Base-by-base conservation (phyloP, 345 rosid genomes). In the Tarenaya hassleriana region DNA sequence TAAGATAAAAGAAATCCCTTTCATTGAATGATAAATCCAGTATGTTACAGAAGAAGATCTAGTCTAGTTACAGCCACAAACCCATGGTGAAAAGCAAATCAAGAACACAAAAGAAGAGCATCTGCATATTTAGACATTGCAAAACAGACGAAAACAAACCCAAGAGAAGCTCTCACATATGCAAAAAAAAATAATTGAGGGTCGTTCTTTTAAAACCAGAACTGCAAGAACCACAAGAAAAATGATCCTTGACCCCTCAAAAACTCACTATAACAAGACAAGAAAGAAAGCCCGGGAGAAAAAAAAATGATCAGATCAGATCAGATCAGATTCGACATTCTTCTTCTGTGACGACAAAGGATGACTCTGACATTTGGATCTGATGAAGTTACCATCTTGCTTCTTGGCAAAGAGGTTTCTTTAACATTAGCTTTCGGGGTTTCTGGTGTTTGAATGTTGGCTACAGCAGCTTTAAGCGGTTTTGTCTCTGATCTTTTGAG, bases 241-340 rank as follows among this genome's bases (percentile, higher is more conserved):
- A 56, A 35, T 50, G 34, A 13, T 43, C 58, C 52, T 43, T 50
- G 14, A 32, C 16, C 16, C 38, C 3, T 20, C 5, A 16, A 46
- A 10, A 37, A 12, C 16, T 7, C 43, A 16, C 41, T 16, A 47
- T 41, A 43, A 56, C 14, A 38, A n/a, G 13, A 10, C 15, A 38
- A 38, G 50, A 41, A 24, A 29, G 8, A 64, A 39, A 12, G 7
- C 27, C 13, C 35, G 29, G n/a, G 43, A 38, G 31, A 41, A 57
- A 39, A 7, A 39, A 29, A 31, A 45, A 65, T 5, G 5, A 65
- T 58, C 51, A 58, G 55, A 58, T 66, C 71, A 58, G 55, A 58
- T 66, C 71, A 78, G 52, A 75, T 66, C 37, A 89, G 75, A 68
- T 78, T 83, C 68, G 97, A 86, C 84, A 79, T 82, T 74, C 86